Conservation (phyloP, 441 rosid species). For the Populus hybrid region DNA sequence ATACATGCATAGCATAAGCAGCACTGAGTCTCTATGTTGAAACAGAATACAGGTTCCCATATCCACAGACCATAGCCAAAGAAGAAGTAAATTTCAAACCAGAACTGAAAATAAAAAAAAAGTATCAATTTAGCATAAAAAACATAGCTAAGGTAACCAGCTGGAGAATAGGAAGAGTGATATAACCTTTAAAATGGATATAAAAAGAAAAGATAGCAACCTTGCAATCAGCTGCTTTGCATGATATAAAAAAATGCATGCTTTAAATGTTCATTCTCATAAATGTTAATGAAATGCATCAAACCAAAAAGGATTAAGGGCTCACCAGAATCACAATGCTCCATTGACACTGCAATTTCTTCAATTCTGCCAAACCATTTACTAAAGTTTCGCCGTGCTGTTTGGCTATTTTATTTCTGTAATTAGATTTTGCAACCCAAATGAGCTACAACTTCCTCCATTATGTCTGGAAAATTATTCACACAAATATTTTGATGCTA, state of each 20-base stretch:
- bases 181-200: not conserved
- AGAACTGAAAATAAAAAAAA: not conserved
- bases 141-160: not conserved
- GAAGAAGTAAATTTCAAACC: not conserved
- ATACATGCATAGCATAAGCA: not conserved
- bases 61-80: not conserved
- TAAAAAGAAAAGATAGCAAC: slow-evolving; percentile 5
- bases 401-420: slow-evolving; percentile 49
- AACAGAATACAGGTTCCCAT: not conserved
- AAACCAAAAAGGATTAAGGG: slow-evolving; percentile 16
- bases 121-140: not conserved
- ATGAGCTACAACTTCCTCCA: slow-evolving; percentile 26
- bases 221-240: not conserved
- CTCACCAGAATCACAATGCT: slow-evolving; percentile 72
- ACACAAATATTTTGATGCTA: slow-evolving; percentile 4
- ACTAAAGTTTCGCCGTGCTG: slow-evolving; percentile 45
- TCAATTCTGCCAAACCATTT: slow-evolving; percentile 53
- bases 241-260: not conserved
- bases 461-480: slow-evolving; percentile 2
- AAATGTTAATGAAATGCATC: not conserved
- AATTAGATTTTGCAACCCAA: slow-evolving; percentile 29
- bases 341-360: slow-evolving; percentile 63
- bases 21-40: not conserved
- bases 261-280: not conserved
- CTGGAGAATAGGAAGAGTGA: not conserved